Base-by-base conservation (phyloP, 2,329 filamentous ascomycete genomes). In the Bipolaris oryzae region DNA sequence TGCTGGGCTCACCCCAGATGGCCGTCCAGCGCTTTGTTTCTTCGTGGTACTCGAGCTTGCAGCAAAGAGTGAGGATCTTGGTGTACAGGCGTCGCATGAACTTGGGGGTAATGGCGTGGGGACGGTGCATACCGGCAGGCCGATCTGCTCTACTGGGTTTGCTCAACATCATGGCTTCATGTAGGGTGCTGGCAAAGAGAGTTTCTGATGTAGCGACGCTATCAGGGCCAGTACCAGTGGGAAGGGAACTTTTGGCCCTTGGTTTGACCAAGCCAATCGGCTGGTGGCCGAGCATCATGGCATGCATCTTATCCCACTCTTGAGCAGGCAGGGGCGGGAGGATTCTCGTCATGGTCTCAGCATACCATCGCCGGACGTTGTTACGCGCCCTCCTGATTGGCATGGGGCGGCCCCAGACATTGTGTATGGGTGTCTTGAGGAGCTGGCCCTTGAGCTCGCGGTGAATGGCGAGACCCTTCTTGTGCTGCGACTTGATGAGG, bases 21-120 rank as follows among this genome's bases (percentile, higher is more conserved):
- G 59, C 61, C 3, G 44, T 58, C 74, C 73, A 76, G 18, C 58
- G 67, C 33, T 64, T 61, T 15, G 55, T 61, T 28, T 60, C 49
- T 1, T 62, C 50, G 60, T 80, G 67, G 64, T 73, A 80, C 9
- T 73, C 71, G 66, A 81, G 73, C 43, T 76, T 69, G 37, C 79
- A 78, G 64, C 77, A 78, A 52, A 78, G 72, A 2, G 57, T 58
- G 49, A 81, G 77, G 6, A 82, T 66, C 21, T 67, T 69, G 5
- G 68, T 62, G 72, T 80, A 83, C 15, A 83, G 58, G 31, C 79
- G 73, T 50, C 71, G 71, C 81, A 84, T 82, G 53, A 75, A 77
- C 9, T 78, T 74, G 10, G 69, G 58, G 1, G 74, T 81, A 33
- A 82, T 70, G n/a, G 47, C 58, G 50, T 78, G 77, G 1, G 73